Base-by-base conservation (phyloP, 495 filamentous ascomycete genomes). In the Neurospora discreta region DNA sequence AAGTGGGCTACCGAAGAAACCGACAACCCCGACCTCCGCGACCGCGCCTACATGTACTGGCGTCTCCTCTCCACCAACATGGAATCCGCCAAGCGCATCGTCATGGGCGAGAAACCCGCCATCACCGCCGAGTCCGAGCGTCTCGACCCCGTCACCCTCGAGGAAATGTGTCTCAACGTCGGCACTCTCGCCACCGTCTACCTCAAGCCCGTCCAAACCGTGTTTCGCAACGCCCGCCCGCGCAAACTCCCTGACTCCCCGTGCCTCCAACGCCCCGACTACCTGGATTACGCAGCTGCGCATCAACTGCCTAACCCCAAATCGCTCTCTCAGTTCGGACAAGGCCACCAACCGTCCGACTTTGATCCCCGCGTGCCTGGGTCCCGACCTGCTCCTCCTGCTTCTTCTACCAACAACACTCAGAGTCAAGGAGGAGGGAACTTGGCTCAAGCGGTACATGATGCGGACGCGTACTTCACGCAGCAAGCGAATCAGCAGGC, bases 121-220 rank as follows among this genome's bases (percentile, higher is more conserved):
- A 99, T 99, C 79, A 90, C 92, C 40, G 93, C 94, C 23, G 98
- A 95, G 15, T 96, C 97, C 79, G 91, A 90, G 74, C 93, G 92
- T 69, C 87, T 98, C 23, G 94, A 96, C 3, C 87, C 91, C 23
- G 81, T 87, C 10, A 87, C 98, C 8, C 90, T 99, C 20, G 94
- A 98, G 39, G 89, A 93, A 75, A 89, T 99, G 5, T 88, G 98
- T 15, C 85, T 85, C 6, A 94, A 98, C 80, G 88, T 99, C 16
- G 97, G 94, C n/a, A 97, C 96, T 15, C 88, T 99, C 26, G 93
- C 95, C 2, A 98, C 95, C 15, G 95, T 99, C n/a, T 99, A 99
- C 82, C 95, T 98, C 86, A 98, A 97, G 82, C 94, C 94, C 18
- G 93, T 95, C 43, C 93, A 95, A 83, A 93, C 93, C 6, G 98